These are phyloP conservation scores for Axilococcus clingmanii DNA, from an alignment of 139 green algal genomes.

Conservation along the genomic window DNA sequence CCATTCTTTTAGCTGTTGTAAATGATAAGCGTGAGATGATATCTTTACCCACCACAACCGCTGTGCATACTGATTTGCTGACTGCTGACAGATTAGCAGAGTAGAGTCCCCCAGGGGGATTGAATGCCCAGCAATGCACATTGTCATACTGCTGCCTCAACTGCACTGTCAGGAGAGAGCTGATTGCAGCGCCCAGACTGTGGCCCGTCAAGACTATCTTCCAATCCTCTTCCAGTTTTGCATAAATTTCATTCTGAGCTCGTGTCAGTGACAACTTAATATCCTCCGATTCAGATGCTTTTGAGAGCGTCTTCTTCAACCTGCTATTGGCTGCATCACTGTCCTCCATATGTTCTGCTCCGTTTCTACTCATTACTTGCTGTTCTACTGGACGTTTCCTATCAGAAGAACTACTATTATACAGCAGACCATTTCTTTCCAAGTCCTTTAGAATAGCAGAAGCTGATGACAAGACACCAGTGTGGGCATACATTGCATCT, in stretches of 20 bases:
- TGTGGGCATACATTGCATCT: conserved; percentile 31
- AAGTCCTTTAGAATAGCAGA: conserved; percentile 40
- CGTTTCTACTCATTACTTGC: background rate
- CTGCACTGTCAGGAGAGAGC: conserved; percentile 46
- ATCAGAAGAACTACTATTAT: too few relatives aligned
- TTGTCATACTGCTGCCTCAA: conserved; percentile 37
- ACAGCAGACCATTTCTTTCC: conserved; percentile 26
- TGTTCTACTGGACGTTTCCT: conserved; percentile 2
- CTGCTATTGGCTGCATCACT: too few relatives aligned
- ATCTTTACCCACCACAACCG: conserved; percentile 27
- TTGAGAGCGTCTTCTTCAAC: too few relatives aligned
- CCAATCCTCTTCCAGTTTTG: conserved; percentile 24
- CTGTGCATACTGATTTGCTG: conserved; percentile 27
- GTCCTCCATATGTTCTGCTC: background rate
- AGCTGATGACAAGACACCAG: conserved; percentile 38
- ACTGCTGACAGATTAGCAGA: conserved; percentile 14
- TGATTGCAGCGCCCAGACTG: conserved; percentile 54
- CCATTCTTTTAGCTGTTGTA: conserved; percentile 19
- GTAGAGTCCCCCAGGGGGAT: conserved; percentile 35
- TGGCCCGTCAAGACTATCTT: conserved; percentile 56
- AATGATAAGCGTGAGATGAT: background rate
- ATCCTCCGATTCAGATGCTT: too few relatives aligned
- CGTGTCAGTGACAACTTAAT: conserved; percentile 7
- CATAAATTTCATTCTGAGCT: conserved; percentile 13
- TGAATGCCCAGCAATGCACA: conserved; percentile 45